Base-by-base conservation (phyloP, 169 alveolate genomes). In the Cryptosporidium muris region DNA sequence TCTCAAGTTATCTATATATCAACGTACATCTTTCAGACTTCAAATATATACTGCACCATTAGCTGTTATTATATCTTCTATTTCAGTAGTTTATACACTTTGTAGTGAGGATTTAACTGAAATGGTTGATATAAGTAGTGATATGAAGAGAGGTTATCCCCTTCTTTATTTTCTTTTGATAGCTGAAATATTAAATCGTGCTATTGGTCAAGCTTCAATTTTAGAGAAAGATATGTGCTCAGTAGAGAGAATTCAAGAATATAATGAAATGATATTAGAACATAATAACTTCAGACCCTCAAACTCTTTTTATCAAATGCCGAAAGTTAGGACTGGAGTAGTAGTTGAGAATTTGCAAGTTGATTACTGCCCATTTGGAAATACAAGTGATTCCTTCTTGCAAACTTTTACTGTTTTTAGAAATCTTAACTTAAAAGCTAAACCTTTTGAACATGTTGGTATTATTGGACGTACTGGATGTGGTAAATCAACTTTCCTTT, bases 201-300 rank as follows among this genome's bases (percentile, higher is more conserved):
- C 56, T 5, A 54, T 68, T 34, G 47, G 40, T 42, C 52, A 56
- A 45, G n/a, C 43, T 12, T 51, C 82, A 7, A n/a, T 58, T n/a
- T 36, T 68, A 4, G 82, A 68, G 43, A 68, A 68, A 45, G 82
- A 68, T 16, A 68, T 68, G 82, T 68, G 82, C 43, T 68, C 82
- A 42, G 12, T 68, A 6, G 82, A 68, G 43, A 68, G 82, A 36
- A 6, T 68, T 34, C 14, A 52, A n/a, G 82, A 68, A 56, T 68
- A 68, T 36, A 40, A 65, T n/a, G 51, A 68, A 36, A 42, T 42
- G 2, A 25, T 25, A 25, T 14, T 42, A 12, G 38, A 9, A 38
- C 14, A 63, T 7, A 36, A 63, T 8, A 42, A 63, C 2, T 38
- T 63, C 9, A 7, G 1, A 42, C 54, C 14, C 38, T 9, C 12